These are phyloP conservation scores for Lichtheimia ramosa DNA, from an alignment of 371 early-diverging fungal genomes.

Conservation along the genomic window DNA sequence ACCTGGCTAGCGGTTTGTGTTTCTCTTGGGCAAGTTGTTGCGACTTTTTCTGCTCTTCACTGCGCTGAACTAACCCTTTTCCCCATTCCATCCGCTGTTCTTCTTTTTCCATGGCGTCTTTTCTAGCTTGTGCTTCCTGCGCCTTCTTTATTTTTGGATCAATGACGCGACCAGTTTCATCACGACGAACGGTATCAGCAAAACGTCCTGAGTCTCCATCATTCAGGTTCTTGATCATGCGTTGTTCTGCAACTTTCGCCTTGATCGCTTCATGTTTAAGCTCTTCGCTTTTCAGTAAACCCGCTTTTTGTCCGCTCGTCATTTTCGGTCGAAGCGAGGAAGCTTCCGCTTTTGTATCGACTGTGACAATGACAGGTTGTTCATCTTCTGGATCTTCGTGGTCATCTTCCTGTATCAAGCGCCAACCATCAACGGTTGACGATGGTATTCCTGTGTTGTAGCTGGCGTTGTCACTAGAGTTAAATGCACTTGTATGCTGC, in stretches of 20 bases:
- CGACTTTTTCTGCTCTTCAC: constrained; percentile 49
- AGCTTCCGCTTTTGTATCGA: constrained; percentile 24
- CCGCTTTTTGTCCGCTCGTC: constrained; percentile 57
- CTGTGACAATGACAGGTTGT: constrained; percentile 49
- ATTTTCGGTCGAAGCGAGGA: constrained; percentile 29
- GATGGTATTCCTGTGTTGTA: constrained; percentile 32
- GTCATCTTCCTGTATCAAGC: constrained; percentile 49
- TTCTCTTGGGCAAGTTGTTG: constrained; percentile 58
- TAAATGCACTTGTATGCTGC: background rate
- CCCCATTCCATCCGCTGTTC: constrained; percentile 76
- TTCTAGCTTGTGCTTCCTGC: constrained; percentile 54
- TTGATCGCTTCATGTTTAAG: constrained; percentile 48
- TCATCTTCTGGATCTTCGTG: constrained; percentile 51
- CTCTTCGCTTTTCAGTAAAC: constrained; percentile 54
- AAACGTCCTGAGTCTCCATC: constrained; percentile 38
- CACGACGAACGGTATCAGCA: constrained; percentile 78
- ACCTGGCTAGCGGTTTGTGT: constrained; percentile 64
- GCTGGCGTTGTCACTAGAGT: constrained; percentile 11
- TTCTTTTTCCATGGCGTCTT: constrained; percentile 64
- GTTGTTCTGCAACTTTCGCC: constrained; percentile 39
- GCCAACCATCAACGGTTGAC: constrained; percentile 45
- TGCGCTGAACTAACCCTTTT: constrained; percentile 71
- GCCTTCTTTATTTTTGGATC: constrained; percentile 68
- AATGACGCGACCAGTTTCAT: constrained; percentile 69
- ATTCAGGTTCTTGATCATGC: constrained; percentile 32